A percentile compares a stretch with the other conserved stretches of the same genome.
Evolutionary conservation across 208 protist species (phyloP).

Genomic region (Crithidia thermophila): DNA sequence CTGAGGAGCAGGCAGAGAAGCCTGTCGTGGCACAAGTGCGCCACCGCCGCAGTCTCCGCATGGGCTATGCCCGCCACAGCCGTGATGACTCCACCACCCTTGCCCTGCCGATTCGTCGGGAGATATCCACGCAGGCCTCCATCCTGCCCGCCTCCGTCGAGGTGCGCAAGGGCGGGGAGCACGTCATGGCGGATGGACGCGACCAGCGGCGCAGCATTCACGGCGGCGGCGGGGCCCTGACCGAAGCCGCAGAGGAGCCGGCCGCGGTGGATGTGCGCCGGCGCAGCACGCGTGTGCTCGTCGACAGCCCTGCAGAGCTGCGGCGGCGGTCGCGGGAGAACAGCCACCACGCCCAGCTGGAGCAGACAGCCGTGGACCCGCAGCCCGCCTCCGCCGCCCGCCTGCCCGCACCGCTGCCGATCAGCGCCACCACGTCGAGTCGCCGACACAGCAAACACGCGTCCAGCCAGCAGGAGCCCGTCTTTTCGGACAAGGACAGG

Average conservation of each 20-base stretch:
- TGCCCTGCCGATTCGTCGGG: background rate
- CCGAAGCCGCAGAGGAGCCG: background rate
- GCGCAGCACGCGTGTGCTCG: conserved; percentile 3
- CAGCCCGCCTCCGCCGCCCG: background rate
- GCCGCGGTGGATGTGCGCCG: background rate
- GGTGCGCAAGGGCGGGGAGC: background rate
- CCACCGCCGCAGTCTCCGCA: background rate
- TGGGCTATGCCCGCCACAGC: background rate
- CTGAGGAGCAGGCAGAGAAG: background rate
- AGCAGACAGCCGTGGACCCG: conserved; percentile 1
- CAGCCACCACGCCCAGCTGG: conserved; percentile 1
- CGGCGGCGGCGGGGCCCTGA: background rate
- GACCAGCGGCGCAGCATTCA: background rate
- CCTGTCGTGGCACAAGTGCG: background rate
- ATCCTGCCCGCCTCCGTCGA: background rate
- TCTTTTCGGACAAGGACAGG: background rate
- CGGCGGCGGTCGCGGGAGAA: background rate
- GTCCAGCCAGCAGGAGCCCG: background rate
- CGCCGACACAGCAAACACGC: background rate
- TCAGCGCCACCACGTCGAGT: background rate
- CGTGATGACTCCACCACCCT: background rate
- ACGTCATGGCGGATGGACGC: background rate
- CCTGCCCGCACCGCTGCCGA: background rate
- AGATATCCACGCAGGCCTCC: background rate
- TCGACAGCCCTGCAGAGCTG: background rate